Evolutionary conservation across 805 yeast genomes (phyloP).

Genomic region (Yarrowia sp.): DNA sequence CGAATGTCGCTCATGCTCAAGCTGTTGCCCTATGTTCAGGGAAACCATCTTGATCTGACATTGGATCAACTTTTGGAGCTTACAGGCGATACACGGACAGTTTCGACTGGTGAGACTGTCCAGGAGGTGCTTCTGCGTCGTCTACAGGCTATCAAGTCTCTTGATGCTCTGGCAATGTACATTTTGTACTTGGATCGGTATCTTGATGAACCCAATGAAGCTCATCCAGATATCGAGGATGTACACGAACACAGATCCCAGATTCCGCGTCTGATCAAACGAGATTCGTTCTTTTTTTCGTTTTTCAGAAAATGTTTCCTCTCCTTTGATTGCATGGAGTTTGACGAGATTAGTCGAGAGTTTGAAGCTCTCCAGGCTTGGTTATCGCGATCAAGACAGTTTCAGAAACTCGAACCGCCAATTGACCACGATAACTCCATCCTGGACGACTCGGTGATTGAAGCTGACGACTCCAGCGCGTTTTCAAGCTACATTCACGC

Average conservation of each 20-base stretch:
- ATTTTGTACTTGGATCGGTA: constrained; percentile 40
- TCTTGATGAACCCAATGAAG: constrained; percentile 38
- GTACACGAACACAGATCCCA: not conserved
- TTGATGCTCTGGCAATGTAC: constrained; percentile 42
- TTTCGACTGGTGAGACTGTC: constrained; percentile 9
- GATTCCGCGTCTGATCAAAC: constrained; percentile 24
- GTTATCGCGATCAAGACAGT: not conserved
- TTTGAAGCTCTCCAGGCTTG: constrained; percentile 8
- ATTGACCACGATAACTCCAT: constrained; percentile 2
- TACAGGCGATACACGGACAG: not conserved
- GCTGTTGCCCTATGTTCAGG: constrained; percentile 39
- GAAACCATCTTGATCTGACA: constrained; percentile 13
- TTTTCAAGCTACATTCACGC: constrained; percentile 21
- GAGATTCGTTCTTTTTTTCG: constrained; percentile 27
- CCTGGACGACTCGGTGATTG: not conserved
- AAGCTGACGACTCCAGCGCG: constrained; percentile 4
- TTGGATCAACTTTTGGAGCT: constrained; percentile 4
- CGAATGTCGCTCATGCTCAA: constrained; percentile 46
- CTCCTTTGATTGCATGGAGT: constrained; percentile 52
- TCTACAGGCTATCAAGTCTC: constrained; percentile 39
- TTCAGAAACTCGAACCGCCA: not conserved
- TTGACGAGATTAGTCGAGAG: constrained; percentile 51
- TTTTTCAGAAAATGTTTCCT: constrained; percentile 44
- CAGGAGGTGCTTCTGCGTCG: constrained; percentile 26
- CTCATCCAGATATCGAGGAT: not conserved